Evolutionary conservation across 805 yeast genomes (phyloP), one percentile per base, ranked within the genome.

Genomic region (Dipodascus geniculatus): DNA sequence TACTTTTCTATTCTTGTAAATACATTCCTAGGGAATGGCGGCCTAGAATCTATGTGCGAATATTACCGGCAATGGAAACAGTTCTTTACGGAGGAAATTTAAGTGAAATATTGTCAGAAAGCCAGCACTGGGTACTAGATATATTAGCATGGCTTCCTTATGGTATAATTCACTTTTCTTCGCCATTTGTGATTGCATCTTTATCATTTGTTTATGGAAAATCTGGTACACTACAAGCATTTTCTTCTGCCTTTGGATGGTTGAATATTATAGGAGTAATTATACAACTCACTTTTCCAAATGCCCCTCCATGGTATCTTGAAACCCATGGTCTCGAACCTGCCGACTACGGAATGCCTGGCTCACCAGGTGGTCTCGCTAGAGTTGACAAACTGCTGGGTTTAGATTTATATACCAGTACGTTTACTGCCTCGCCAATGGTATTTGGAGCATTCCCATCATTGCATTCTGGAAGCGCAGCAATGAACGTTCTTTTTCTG

Each of bases 241-340:
- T 83, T 69, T 96, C 88, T 1, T 87, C 88, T 71, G 88, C 96
- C 2, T 90, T 93, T 71, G 99, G 99, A 11, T 88, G 85, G 72
- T 85, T 89, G 91, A 93, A 91, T 68, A 68, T 90, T 58, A 67
- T 81, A 51, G 98, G 97, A 47, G 97, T 91, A 28, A 63, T 85
- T 35, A 78, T 79, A 54, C 98, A 93, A 71, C 77, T 88, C 59
- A 57, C 82, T 3, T 88, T 87, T 66, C 96, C 99, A 3, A 87
- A 93, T 50, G 97, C 98, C 52, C 95, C 99, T 14, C 99, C 99
- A 17, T 91, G 99, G 99, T 91, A 91, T 67, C 85, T 87, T 63
- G 80, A 80, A 55, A 68, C 82, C 50, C 83, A 91, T 65, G 96
- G 96, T 1, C 75, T 90, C 55, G 83, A 80, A 53, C 93, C 96